Percentiles rank a stretch among this genome's conserved stretches.
phyloP scores from a whole-genome alignment of 225 moss, liverwort and hornwort species.

The Sphagnum tenellum region DNA sequence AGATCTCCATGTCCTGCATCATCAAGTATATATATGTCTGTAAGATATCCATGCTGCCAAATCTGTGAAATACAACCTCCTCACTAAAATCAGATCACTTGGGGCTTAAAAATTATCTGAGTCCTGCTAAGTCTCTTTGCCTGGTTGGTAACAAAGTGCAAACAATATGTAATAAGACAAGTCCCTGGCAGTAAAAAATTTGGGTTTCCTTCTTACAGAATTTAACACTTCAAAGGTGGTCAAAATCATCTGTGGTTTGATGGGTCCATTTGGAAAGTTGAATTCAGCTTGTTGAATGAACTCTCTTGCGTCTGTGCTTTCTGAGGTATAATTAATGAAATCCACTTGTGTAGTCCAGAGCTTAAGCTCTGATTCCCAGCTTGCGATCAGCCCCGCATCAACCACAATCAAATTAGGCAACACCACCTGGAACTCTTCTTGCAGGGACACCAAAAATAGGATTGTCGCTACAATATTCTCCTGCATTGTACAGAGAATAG shows the following conservation, averaged over 20 bases:
- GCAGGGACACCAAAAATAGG: conserved; percentile 68
- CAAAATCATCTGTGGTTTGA: conserved; percentile 72
- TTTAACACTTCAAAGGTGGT: conserved; percentile 73
- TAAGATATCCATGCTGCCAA: too few relatives aligned
- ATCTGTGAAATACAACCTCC: too few relatives aligned
- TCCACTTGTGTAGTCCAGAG: conserved; percentile 59
- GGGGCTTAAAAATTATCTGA: too few relatives aligned
- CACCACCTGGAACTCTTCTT: conserved; percentile 58
- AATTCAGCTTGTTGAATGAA: conserved; percentile 66
- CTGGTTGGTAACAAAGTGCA: too few relatives aligned
- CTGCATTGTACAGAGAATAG: conserved; percentile 29
- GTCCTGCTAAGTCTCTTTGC: too few relatives aligned
- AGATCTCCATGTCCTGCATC: conserved; percentile 58
- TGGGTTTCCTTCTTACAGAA: conserved; percentile 27
- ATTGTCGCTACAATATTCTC: conserved; percentile 67
- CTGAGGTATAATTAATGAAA: conserved; percentile 62
- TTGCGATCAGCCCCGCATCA: conserved; percentile 45
- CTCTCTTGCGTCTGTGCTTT: conserved; percentile 55
- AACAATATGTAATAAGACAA: too few relatives aligned
- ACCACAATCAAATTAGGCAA: conserved; percentile 71
- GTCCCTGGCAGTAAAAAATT: too few relatives aligned
- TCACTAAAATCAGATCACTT: too few relatives aligned
- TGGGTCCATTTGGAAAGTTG: conserved; percentile 25
- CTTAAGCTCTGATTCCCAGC: conserved; percentile 66
- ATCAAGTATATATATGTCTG: too few relatives aligned